Percentiles rank a stretch among this genome's conserved stretches.
Conservation (phyloP, 129 eudicot species). For the Cynara cardunculus region DNA sequence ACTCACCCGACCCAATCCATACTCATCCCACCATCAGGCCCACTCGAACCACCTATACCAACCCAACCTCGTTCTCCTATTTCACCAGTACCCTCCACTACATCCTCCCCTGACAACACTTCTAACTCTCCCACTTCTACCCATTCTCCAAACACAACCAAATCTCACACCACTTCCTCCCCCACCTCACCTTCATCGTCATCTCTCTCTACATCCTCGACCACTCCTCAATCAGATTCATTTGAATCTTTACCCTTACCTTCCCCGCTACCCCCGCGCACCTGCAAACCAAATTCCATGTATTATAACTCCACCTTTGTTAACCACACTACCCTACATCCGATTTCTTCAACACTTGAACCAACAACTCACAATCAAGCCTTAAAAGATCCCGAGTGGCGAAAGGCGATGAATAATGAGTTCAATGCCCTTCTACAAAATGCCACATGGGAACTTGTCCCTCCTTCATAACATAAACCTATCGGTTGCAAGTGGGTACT, state of each 20-base stretch:
- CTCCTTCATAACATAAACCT: neutral
- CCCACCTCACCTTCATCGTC: neutral
- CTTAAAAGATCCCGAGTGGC: neutral
- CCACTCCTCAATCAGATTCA: too few species aligned
- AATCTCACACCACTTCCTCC: neutral
- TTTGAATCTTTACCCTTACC: too few species aligned
- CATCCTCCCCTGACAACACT: neutral
- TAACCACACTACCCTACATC: constrained; percentile 4
- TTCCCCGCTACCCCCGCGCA: neutral
- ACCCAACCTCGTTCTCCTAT: neutral
- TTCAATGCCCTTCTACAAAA: constrained; percentile 3
- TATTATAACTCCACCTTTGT: constrained; percentile 8
- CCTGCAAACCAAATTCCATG: constrained; percentile 1
- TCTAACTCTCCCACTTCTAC: neutral
- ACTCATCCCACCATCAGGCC: neutral
- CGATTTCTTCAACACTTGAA: neutral
- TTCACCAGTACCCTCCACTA: neutral
- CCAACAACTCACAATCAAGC: constrained; percentile 5
- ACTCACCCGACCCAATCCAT: neutral
- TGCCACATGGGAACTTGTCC: constrained; percentile 9
- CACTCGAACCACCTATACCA: neutral
- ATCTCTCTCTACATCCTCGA: too few species aligned
- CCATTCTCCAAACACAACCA: neutral
- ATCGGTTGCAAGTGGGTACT: constrained; percentile 13
- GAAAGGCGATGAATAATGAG: neutral